Evolutionary conservation across 1,284 basidiomycete species (phyloP).

Genomic region (Ceratobasidium papillatum): DNA sequence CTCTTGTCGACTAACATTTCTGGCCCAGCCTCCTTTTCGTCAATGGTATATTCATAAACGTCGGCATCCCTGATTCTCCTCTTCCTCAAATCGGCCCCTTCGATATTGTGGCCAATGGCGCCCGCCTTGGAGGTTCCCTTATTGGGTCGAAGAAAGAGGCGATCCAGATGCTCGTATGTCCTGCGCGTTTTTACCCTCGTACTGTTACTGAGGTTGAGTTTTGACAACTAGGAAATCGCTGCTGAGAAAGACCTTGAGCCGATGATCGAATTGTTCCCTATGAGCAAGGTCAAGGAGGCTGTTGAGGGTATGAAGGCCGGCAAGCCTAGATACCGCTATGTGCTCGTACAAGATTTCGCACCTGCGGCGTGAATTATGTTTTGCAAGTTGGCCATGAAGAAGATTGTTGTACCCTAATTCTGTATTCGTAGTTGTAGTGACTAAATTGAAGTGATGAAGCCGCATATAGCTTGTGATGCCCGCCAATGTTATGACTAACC

Average conservation of each 20-base stretch:
- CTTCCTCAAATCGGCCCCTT: conserved; percentile 55
- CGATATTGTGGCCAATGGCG: conserved; percentile 55
- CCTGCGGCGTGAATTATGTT: not conserved
- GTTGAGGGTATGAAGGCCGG: conserved; percentile 63
- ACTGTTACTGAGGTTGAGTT: not conserved
- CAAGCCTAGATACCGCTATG: conserved; percentile 46
- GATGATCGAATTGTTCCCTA: conserved; percentile 62
- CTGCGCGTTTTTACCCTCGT: not conserved
- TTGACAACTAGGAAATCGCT: not conserved
- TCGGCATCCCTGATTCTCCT: conserved; percentile 62
- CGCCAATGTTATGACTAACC: too few relatives aligned
- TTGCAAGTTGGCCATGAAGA: too few relatives aligned
- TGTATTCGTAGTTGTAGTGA: too few relatives aligned
- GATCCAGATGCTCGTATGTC: conserved; percentile 60
- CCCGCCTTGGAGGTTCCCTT: conserved; percentile 53
- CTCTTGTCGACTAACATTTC: too few relatives aligned
- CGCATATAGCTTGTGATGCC: too few relatives aligned
- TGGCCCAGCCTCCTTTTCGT: too few relatives aligned
- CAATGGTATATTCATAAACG: conserved; percentile 63
- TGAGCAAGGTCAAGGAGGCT: conserved; percentile 66
- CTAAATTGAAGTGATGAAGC: too few relatives aligned
- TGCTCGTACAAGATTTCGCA: not conserved
- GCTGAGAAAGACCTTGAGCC: conserved; percentile 45
- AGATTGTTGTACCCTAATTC: too few relatives aligned
- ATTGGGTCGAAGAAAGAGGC: conserved; percentile 73